Percentiles rank a stretch among this genome's conserved stretches.
Evolutionary conservation across 257 asterid species (phyloP).

Genomic region (Capsicum rhomboideum): DNA sequence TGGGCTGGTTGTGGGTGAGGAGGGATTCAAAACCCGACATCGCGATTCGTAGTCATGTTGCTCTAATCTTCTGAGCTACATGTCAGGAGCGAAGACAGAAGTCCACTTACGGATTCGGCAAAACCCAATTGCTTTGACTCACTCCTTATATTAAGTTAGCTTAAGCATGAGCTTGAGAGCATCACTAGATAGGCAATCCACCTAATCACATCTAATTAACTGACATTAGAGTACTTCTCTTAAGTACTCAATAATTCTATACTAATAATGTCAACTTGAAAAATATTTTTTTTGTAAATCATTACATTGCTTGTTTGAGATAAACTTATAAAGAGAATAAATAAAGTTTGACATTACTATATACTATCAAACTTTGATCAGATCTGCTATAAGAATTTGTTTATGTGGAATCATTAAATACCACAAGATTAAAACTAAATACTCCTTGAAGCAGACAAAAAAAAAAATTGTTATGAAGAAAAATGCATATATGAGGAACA

Average conservation of each 20-base stretch:
- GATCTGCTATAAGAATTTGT: background rate
- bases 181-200: background rate
- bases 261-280: background rate
- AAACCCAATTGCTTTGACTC: no score
- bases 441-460: background rate
- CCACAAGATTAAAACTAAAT: conserved; percentile 3
- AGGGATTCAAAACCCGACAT: no score
- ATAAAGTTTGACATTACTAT: background rate
- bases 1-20: no score
- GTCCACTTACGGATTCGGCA: no score
- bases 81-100: no score
- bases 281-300: background rate
- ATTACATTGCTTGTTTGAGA: background rate
- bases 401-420: background rate
- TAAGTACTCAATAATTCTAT: background rate
- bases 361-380: background rate
- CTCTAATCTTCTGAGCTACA: no score
- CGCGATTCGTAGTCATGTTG: no score
- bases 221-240: background rate
- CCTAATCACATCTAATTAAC: background rate
- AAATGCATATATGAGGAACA: no score
- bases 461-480: background rate
- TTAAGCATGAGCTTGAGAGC: background rate
- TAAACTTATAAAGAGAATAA: background rate
- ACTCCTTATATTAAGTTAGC: no score